Percentiles rank a stretch among this genome's conserved stretches.
These are phyloP conservation scores for Nematocida minor DNA, from an alignment of 371 early-diverging fungal species.

Conservation along the genomic window DNA sequence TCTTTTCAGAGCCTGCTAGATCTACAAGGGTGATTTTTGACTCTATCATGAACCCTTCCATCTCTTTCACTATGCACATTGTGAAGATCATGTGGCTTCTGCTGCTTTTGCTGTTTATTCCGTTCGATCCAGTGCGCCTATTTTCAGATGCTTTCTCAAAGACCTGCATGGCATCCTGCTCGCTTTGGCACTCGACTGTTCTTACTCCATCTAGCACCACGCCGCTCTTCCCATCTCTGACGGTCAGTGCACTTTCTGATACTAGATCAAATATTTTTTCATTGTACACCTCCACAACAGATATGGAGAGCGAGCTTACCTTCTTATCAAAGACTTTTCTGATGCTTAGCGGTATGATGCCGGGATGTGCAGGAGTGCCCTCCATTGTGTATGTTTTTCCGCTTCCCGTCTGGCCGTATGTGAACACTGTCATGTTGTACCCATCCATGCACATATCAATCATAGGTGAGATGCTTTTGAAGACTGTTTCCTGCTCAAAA, in stretches of 20 bases:
- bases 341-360: slow-evolving; percentile 60
- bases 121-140: slow-evolving; percentile 8
- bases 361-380: slow-evolving; percentile 65
- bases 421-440: slow-evolving; percentile 63
- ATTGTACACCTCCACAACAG: slow-evolving; percentile 72
- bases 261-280: slow-evolving; percentile 69
- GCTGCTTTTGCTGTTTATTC: slow-evolving; percentile 31
- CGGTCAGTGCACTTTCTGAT: slow-evolving; percentile 61
- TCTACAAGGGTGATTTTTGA: slow-evolving; percentile 70
- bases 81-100: slow-evolving; percentile 67
- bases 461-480: slow-evolving; percentile 2
- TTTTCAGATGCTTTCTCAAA: background rate
- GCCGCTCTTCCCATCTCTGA: slow-evolving; percentile 66
- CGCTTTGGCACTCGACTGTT: slow-evolving; percentile 60
- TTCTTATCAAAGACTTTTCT: slow-evolving; percentile 8
- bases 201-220: slow-evolving; percentile 68
- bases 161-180: slow-evolving; percentile 64
- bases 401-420: slow-evolving; percentile 75
- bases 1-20: slow-evolving; percentile 72
- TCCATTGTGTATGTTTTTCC: slow-evolving; percentile 97
- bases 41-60: slow-evolving; percentile 62
- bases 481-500: background rate
- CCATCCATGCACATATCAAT: slow-evolving; percentile 52
- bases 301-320: slow-evolving; percentile 55
- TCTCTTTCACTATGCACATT: slow-evolving; percentile 66